Percentiles rank a stretch among this genome's conserved stretches.
phyloP scores from a whole-genome alignment of 163 green algal genomes.

The Scenedesmus sp. region DNA sequence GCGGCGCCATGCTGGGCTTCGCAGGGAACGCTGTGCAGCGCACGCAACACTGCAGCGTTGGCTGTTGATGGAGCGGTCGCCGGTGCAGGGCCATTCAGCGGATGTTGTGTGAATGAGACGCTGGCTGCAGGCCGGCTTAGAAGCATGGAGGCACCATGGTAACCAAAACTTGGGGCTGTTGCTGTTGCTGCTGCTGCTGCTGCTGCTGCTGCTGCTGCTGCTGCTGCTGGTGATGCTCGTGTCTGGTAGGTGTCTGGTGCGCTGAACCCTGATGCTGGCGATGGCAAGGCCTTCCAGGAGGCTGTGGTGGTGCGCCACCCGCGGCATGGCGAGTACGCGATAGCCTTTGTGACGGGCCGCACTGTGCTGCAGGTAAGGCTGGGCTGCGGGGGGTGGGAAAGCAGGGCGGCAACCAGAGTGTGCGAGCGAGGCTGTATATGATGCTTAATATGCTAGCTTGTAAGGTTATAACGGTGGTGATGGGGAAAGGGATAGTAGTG shows the following conservation, averaged over 20 bases:
- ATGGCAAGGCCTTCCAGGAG: constrained; percentile 88
- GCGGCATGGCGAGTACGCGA: constrained; percentile 91
- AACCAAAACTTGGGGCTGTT: neutral
- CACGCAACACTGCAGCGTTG: neutral
- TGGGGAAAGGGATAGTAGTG: too few species aligned
- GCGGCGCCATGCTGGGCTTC: neutral
- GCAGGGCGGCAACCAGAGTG: neutral
- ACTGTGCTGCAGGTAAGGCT: constrained; percentile 81
- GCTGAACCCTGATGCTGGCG: constrained; percentile 83
- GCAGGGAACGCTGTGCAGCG: neutral
- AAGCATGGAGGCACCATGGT: too few species aligned
- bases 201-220: neutral
- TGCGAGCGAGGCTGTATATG: neutral
- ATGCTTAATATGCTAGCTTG: neutral
- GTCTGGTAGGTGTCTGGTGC: constrained; percentile 79
- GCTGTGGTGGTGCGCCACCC: constrained; percentile 95
- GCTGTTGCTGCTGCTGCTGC: neutral
- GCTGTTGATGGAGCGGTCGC: too few species aligned
- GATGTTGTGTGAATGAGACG: too few species aligned
- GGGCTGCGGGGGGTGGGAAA: too few species aligned
- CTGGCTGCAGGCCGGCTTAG: neutral
- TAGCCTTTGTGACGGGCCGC: constrained; percentile 95
- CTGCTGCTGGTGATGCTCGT: neutral
- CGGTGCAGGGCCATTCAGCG: too few species aligned
- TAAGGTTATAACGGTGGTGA: neutral